Evolutionary conservation across 2,329 filamentous ascomycete species (phyloP), one percentile per base, ranked within the genome.

Genomic region (Rugonectria rugulosa): DNA sequence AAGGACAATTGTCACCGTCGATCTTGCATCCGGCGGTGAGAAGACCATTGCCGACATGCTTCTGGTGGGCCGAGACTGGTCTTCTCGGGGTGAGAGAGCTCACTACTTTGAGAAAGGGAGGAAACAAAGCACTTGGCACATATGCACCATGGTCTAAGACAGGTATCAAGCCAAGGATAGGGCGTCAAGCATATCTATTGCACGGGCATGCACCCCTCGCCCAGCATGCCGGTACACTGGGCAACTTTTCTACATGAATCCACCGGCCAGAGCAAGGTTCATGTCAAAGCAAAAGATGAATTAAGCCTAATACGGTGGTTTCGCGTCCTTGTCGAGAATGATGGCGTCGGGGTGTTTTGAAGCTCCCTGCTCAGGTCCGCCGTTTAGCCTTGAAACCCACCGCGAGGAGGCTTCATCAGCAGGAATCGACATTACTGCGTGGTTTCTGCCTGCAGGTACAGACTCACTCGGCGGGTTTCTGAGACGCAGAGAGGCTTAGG

Each of bases 21-120:
- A 26, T 23, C 6, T 53, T 14, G 14, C 45, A 55, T 57, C 59
- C 57, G 61, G 64, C 64, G 64, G 64, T 67, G 64, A 67, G 54
- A 48, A 46, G n/a, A 40, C 45, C 41, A 44, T 46, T 54, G 42
- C 32, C 21, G 26, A 53, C 23, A 38, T 23, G 40, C 45, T 49
- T n/a, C n/a, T 23, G 47, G 32, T 41, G 37, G 52, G 46, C 50
- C 43, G 37, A 43, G 42, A 53, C 37, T 44, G 32, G 20, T 56
- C 36, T 43, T 52, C 44, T 36, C 17, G n/a, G n/a, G n/a, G n/a
- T n/a, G n/a, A n/a, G n/a, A n/a, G n/a, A n/a, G n/a, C n/a, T n/a
- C n/a, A n/a, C n/a, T n/a, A n/a, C n/a, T n/a, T n/a, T n/a, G n/a
- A n/a, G n/a, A n/a, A n/a, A n/a, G n/a, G n/a, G n/a, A n/a, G n/a